A percentile compares a stretch with the other conserved stretches of the same genome.
phyloP scores from a whole-genome alignment of 1,139 yeast genomes.

The Kazachstania sp. region DNA sequence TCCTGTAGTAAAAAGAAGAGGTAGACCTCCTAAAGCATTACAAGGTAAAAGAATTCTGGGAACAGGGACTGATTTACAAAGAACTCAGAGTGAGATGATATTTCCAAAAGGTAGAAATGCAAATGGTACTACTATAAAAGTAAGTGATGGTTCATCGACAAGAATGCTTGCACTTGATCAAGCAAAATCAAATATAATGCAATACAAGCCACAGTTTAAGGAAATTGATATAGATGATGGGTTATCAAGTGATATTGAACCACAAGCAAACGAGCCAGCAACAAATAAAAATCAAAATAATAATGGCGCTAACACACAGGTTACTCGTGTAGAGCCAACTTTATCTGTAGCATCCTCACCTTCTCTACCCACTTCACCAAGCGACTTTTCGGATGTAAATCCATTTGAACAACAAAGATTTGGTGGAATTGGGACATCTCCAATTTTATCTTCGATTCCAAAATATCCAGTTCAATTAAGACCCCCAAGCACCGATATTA shows the following conservation, averaged over 20 bases:
- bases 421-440: slow-evolving; percentile 25
- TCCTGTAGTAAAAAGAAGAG: slow-evolving; percentile 23
- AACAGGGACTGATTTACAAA: slow-evolving; percentile 12
- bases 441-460: slow-evolving; percentile 26
- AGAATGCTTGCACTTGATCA: slow-evolving; percentile 5
- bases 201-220: slow-evolving; percentile 19
- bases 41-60: slow-evolving; percentile 16
- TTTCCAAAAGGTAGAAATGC: slow-evolving; percentile 20
- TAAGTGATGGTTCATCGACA: slow-evolving; percentile 21
- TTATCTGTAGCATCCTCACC: slow-evolving; percentile 28
- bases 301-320: neutral
- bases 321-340: slow-evolving; percentile 9
- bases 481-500: slow-evolving; percentile 26
- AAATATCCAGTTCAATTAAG: slow-evolving; percentile 22
- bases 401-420: slow-evolving; percentile 25
- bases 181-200: slow-evolving; percentile 10
- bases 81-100: slow-evolving; percentile 27
- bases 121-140: slow-evolving; percentile 19
- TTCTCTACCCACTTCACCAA: slow-evolving; percentile 33
- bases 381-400: slow-evolving; percentile 29
- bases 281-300: slow-evolving; percentile 5
- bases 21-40: slow-evolving; percentile 26
- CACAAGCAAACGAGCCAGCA: slow-evolving; percentile 10
- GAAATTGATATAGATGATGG: slow-evolving; percentile 35
- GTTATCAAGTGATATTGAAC: slow-evolving; percentile 35